These are phyloP conservation scores for Trametes gibbosa DNA, from an alignment of 768 basidiomycete species.

Conservation along the genomic window DNA sequence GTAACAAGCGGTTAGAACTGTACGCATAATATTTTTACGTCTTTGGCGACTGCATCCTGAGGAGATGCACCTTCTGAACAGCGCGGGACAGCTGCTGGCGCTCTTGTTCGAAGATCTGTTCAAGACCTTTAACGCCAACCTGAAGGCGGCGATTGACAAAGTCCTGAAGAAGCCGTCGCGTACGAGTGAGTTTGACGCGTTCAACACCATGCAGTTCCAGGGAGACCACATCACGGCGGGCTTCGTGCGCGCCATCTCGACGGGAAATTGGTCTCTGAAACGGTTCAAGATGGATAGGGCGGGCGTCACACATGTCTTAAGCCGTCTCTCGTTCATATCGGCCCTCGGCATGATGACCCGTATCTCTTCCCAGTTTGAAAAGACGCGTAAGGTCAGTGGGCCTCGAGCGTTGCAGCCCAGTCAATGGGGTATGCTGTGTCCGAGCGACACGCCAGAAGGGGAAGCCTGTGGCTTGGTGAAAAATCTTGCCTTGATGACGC, in stretches of 20 bases:
- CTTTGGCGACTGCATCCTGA: neutral
- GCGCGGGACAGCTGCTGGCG: constrained; percentile 93
- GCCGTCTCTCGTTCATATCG: constrained; percentile 92
- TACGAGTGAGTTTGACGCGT: constrained; percentile 92
- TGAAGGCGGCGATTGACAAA: constrained; percentile 95
- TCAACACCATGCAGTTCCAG: constrained; percentile 92
- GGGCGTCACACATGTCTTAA: constrained; percentile 96
- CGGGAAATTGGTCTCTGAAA: constrained; percentile 98
- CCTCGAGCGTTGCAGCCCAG: constrained; percentile 95
- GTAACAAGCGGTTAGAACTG: constrained; percentile 98
- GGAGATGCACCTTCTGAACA: constrained; percentile 31
- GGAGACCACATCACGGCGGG: constrained; percentile 96
- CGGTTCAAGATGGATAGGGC: constrained; percentile 99
- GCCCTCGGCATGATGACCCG: constrained; percentile 99
- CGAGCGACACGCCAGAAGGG: constrained; percentile 98
- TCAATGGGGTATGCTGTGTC: constrained; percentile 99
- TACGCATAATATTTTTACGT: constrained; percentile 40
- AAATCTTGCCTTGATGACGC: constrained; percentile 98
- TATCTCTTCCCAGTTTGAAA: constrained; percentile 98
- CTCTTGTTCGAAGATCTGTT: constrained; percentile 97
- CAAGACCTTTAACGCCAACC: constrained; percentile 96
- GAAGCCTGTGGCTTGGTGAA: constrained; percentile 99
- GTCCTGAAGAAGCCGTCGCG: constrained; percentile 94
- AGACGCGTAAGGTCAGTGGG: constrained; percentile 97
- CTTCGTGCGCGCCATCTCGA: constrained; percentile 95